A percentile compares a stretch with the other conserved stretches of the same genome.
phyloP scores from a whole-genome alignment of 2,329 filamentous ascomycete species.

The Aspergillus candidus region DNA sequence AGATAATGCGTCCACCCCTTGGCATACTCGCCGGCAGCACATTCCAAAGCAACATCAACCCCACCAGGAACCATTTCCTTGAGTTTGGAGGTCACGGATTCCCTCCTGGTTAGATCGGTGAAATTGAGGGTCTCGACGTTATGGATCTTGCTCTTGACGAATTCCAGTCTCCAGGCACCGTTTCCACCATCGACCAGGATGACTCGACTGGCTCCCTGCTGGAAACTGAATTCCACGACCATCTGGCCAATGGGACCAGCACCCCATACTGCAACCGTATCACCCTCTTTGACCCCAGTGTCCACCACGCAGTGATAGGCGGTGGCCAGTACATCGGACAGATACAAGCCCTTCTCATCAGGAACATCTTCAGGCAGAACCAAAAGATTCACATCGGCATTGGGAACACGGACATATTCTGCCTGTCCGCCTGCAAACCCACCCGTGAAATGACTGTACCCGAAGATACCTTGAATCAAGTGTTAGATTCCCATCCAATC shows the following conservation, averaged over 20 bases:
- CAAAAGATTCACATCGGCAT: conserved; percentile 73
- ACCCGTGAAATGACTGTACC: conserved; percentile 69
- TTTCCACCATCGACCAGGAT: conserved; percentile 71
- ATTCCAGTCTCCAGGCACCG: conserved; percentile 59
- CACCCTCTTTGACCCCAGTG: conserved; percentile 69
- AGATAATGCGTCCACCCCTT: conserved; percentile 58
- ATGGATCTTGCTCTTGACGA: conserved; percentile 58
- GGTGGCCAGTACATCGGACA: conserved; percentile 74
- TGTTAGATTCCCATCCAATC: not conserved
- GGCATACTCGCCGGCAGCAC: conserved; percentile 57
- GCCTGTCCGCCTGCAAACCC: conserved; percentile 85
- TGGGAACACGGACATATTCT: conserved; percentile 77
- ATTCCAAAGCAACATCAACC: conserved; percentile 69
- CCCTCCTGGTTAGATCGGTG: conserved; percentile 54
- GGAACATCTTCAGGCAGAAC: conserved; percentile 72
- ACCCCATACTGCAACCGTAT: conserved; percentile 80
- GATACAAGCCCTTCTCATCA: conserved; percentile 75
- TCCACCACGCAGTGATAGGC: conserved; percentile 79
- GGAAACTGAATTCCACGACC: conserved; percentile 59
- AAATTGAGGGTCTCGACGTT: conserved; percentile 66
- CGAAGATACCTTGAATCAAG: conserved; percentile 52
- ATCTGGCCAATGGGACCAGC: conserved; percentile 82
- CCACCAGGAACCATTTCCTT: conserved; percentile 70
- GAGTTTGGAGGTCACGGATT: conserved; percentile 63
- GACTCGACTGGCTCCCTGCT: conserved; percentile 67